Evolutionary conservation across 129 eudicot species (phyloP), one percentile per base, ranked within the genome.

Genomic region (Escallonia herrerae): DNA sequence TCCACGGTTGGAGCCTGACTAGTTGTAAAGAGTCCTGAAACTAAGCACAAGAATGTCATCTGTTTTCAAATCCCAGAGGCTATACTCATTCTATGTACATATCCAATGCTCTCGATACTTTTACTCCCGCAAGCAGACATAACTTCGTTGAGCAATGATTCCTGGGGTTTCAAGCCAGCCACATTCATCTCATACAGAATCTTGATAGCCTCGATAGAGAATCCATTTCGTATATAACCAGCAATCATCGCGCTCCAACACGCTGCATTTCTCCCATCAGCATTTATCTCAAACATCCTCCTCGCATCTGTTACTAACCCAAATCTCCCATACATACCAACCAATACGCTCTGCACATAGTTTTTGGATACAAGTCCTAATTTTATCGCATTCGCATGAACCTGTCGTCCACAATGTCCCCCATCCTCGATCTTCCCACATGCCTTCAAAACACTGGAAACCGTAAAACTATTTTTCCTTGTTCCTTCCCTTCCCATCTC

Each of bases 401-500:
- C 88, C 67, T 87, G 95, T 54, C 68, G 77, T 60, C 97, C 97
- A 55, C 78, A 91, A 41, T 37, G 74, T 48, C 87, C 86, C 54
- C 74, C 77, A 41, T 84, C 90, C 40, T 66, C 58, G 56, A 79
- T 68, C 62, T 79, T 78, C 0, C 87, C 76, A 70, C 97, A 91
- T 0, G 97, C 95, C 71, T 81, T 84, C 40, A 91, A 88, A 76
- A 91, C 94, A 74, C 80, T 72, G 15, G 95, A 82, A 40, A 84
- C 73, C 5, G 95, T 87, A 75, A 82, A 87, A 64, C 82, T 77
- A 47, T 82, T 91, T 57, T 75, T 82, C 79, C 76, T 76, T 63
- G 87, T 65, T 52, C 94, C 97, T 56, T 78, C 89, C 57, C 63
- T 75, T 38, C 83, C 94, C 97, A 91, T 91, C 59, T 87, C 83